Evolutionary conservation across 2,329 filamentous ascomycete genomes (phyloP).

Genomic region (Nannizzia gypsea): DNA sequence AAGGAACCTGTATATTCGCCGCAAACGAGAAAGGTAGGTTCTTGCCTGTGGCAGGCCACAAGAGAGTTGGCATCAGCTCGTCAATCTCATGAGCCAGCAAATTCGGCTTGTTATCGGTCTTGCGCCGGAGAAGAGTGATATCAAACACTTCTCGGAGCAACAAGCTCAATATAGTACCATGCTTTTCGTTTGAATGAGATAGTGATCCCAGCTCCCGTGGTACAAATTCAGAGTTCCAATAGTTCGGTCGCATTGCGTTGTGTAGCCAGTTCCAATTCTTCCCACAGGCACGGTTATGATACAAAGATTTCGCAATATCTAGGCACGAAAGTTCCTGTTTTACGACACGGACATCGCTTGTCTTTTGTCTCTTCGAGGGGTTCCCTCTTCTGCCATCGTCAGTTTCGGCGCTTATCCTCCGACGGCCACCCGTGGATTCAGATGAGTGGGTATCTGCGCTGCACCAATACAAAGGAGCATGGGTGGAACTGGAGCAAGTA

Average conservation of each 20-base stretch:
- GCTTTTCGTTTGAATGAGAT: constrained; percentile 21
- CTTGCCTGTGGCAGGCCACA: neutral
- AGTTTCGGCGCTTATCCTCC: neutral
- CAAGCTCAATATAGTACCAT: constrained; percentile 26
- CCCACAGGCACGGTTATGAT: constrained; percentile 23
- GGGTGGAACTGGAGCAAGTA: neutral
- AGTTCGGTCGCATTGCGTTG: constrained; percentile 21
- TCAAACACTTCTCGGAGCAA: constrained; percentile 27
- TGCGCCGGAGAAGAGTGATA: constrained; percentile 24
- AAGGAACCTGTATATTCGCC: constrained; percentile 28
- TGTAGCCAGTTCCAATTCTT: constrained; percentile 27
- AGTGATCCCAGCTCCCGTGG: constrained; percentile 7
- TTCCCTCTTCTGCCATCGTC: neutral
- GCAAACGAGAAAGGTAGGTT: constrained; percentile 25
- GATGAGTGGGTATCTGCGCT: neutral
- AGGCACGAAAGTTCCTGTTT: constrained; percentile 15
- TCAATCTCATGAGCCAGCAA: constrained; percentile 27
- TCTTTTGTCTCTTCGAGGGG: constrained; percentile 8
- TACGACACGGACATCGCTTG: no score
- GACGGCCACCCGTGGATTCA: neutral
- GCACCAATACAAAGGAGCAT: constrained; percentile 1
- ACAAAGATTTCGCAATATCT: constrained; percentile 19
- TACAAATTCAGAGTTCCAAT: constrained; percentile 5
- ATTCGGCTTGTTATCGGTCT: constrained; percentile 15
- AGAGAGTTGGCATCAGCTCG: constrained; percentile 22